A percentile compares a stretch with the other conserved stretches of the same genome.
Evolutionary conservation across 768 basidiomycete genomes (phyloP).

Genomic region (Fomitopsis serialis): DNA sequence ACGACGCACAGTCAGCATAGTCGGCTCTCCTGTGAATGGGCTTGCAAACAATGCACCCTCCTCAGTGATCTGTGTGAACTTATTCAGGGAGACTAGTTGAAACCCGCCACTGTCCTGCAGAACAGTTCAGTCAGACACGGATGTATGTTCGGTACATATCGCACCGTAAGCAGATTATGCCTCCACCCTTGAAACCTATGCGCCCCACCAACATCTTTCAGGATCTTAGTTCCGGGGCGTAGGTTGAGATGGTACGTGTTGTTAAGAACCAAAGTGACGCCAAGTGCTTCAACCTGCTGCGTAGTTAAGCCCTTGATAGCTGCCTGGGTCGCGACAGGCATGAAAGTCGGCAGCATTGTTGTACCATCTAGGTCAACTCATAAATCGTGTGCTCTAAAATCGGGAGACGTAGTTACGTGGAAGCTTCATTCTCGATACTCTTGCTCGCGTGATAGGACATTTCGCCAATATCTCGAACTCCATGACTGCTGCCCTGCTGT

Average conservation of each 20-base stretch:
- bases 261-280: conserved; percentile 79
- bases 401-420: conserved; percentile 48
- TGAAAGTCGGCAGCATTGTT: conserved; percentile 85
- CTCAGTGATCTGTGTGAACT: conserved; percentile 83
- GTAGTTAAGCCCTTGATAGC: conserved; percentile 89
- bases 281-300: conserved; percentile 77
- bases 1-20: conserved; percentile 72
- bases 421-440: conserved; percentile 82
- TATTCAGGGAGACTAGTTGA: conserved; percentile 79
- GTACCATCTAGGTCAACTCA: conserved; percentile 50
- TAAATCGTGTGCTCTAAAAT: neutral
- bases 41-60: conserved; percentile 83
- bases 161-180: conserved; percentile 76
- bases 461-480: conserved; percentile 78
- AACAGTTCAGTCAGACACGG: too few species aligned
- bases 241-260: conserved; percentile 89
- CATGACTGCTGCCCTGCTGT: conserved; percentile 34
- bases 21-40: conserved; percentile 83
- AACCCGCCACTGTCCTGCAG: conserved; percentile 84
- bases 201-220: conserved; percentile 77
- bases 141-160: neutral
- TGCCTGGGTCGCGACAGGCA: conserved; percentile 92
- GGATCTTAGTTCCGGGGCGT: conserved; percentile 72
- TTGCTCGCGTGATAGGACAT: conserved; percentile 77
- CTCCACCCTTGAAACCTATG: conserved; percentile 89